Conservation (phyloP, 768 basidiomycete genomes). For the Ephemerocybe angulata region DNA sequence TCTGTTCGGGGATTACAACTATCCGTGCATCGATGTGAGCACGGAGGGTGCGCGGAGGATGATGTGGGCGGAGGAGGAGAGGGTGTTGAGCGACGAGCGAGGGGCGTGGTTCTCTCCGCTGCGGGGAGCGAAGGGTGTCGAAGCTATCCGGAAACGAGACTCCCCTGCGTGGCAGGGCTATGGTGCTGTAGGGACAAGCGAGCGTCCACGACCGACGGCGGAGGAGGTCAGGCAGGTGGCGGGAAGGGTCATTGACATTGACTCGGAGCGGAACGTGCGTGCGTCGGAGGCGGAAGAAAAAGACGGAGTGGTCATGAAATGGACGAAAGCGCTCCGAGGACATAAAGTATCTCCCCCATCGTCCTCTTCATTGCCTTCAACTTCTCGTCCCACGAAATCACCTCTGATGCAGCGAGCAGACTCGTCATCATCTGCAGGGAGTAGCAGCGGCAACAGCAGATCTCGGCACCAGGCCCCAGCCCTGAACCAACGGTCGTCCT, state of each 20-base stretch:
- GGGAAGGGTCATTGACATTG: slow-evolving; percentile 45
- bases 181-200: slow-evolving; percentile 46
- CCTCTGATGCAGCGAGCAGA: slow-evolving; percentile 20
- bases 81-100: slow-evolving; percentile 71
- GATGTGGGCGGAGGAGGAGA: slow-evolving; percentile 85
- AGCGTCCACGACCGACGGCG: slow-evolving; percentile 3
- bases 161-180: slow-evolving; percentile 52
- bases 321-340: slow-evolving; percentile 35
- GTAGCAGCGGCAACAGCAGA: background rate
- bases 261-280: slow-evolving; percentile 32
- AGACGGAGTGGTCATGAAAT: slow-evolving; percentile 39
- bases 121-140: slow-evolving; percentile 42
- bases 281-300: slow-evolving; percentile 22
- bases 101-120: slow-evolving; percentile 68
- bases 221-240: slow-evolving; percentile 9
- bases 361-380: background rate
- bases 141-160: slow-evolving; percentile 34
- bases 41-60: slow-evolving; percentile 60
- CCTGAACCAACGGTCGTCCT: background rate
- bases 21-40: slow-evolving; percentile 86
- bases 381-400: slow-evolving; percentile 17
- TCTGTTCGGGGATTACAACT: slow-evolving; percentile 88
- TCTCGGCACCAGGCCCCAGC: background rate
- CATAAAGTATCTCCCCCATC: background rate
- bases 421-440: slow-evolving; percentile 15